Conservation (phyloP, 176 grass and related monocot species). For the Aegilops tauschii region DNA sequence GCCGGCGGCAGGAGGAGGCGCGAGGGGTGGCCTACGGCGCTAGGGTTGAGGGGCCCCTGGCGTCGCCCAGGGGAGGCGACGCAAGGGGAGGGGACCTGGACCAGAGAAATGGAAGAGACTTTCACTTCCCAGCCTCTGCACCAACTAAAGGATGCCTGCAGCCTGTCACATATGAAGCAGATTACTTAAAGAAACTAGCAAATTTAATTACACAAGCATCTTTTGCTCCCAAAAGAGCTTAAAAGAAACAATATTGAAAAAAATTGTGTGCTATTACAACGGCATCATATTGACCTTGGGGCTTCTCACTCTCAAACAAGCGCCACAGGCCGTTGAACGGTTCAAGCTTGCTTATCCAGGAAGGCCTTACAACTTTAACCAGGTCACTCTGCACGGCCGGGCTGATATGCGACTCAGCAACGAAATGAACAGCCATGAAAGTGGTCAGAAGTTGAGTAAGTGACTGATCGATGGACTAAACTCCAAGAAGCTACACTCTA, state of each 20-base stretch:
- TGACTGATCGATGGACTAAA: neutral
- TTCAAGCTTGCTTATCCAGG: slow-evolving; percentile 93
- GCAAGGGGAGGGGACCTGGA: too few relatives aligned
- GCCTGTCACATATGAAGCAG: neutral
- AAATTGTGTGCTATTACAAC: slow-evolving; percentile 85
- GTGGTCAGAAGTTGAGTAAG: neutral
- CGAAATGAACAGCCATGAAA: slow-evolving; percentile 7
- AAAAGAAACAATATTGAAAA: neutral
- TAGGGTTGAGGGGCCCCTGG: too few relatives aligned
- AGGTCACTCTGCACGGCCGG: slow-evolving; percentile 48
- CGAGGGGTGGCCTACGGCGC: too few relatives aligned
- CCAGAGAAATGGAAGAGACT: too few relatives aligned
- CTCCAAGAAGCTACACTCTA: neutral
- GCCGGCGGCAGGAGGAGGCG: too few relatives aligned
- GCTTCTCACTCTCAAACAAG: slow-evolving; percentile 79
- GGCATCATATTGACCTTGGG: slow-evolving; percentile 73
- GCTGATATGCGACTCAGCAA: slow-evolving; percentile 30
- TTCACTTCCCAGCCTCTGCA: too few relatives aligned
- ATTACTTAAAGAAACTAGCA: too few relatives aligned
- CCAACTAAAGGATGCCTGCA: too few relatives aligned
- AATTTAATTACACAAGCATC: too few relatives aligned
- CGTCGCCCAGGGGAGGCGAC: too few relatives aligned
- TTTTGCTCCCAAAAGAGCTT: too few relatives aligned
- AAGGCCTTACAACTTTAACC: slow-evolving; percentile 63
- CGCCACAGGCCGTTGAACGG: slow-evolving; percentile 78